Conservation (phyloP, 306 rosid genomes). For the Spatholobus suberectus region DNA sequence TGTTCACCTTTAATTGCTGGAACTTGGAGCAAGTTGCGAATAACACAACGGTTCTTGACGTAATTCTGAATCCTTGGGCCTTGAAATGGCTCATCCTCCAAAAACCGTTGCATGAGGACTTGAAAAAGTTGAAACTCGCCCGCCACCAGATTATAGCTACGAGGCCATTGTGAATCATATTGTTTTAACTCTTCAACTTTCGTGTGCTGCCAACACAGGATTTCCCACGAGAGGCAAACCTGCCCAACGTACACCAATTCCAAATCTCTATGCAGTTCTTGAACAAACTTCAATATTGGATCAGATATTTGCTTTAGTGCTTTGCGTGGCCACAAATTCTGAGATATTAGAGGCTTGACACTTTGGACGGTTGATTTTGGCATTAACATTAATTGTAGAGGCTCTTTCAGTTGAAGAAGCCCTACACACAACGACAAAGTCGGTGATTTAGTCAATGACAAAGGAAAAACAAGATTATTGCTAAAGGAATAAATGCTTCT, state of each 20-base stretch:
- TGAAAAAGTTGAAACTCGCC: constrained; percentile 75
- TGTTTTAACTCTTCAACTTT: constrained; percentile 58
- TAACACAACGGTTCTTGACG: constrained; percentile 59
- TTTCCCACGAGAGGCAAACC: constrained; percentile 85
- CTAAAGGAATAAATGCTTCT: background rate
- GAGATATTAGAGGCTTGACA: constrained; percentile 32
- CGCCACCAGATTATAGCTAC: constrained; percentile 61
- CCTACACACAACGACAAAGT: constrained; percentile 47
- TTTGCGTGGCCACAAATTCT: constrained; percentile 57
- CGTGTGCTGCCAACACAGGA: constrained; percentile 76
- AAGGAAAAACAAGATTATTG: background rate
- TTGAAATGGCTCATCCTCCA: constrained; percentile 74
- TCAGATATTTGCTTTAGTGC: constrained; percentile 44
- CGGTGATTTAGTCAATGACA: constrained; percentile 1
- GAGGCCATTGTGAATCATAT: constrained; percentile 43
- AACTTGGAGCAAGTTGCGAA: constrained; percentile 69
- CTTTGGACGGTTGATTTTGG: constrained; percentile 43
- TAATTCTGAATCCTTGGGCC: constrained; percentile 71
- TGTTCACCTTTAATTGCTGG: constrained; percentile 65
- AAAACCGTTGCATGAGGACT: constrained; percentile 64
- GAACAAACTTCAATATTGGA: constrained; percentile 50
- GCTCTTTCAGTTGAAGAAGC: constrained; percentile 67
- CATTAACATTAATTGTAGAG: constrained; percentile 34
- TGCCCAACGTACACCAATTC: constrained; percentile 86
- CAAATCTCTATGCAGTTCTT: constrained; percentile 63